Percentiles rank a stretch among this genome's conserved stretches.
Evolutionary conservation across 176 grass and related monocot species (phyloP).

Genomic region (Melocanna baccifera): DNA sequence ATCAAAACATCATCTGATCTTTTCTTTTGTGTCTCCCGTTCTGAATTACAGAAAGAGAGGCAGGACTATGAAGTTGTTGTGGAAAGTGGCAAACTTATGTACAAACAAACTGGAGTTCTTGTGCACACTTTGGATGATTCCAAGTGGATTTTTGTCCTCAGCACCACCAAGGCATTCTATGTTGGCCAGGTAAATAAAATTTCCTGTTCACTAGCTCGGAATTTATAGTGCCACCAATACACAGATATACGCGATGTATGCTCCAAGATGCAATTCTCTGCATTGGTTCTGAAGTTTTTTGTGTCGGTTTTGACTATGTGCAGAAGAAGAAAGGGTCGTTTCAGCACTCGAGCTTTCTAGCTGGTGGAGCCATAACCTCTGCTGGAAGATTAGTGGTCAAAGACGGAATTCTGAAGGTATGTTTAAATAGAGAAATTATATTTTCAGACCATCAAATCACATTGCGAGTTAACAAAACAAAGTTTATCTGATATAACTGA

Average conservation of each 20-base stretch:
- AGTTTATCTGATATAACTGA: conserved; percentile 16
- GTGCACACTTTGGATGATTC: conserved; percentile 69
- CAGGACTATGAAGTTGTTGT: conserved; percentile 73
- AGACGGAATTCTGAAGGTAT: conserved; percentile 74
- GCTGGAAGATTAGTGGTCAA: conserved; percentile 86
- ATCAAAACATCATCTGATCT: conserved; percentile 8
- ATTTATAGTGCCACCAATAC: neutral
- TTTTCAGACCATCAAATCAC: neutral
- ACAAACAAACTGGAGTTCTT: conserved; percentile 46
- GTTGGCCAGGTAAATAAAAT: conserved; percentile 73
- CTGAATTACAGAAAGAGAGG: conserved; percentile 72
- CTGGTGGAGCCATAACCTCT: conserved; percentile 77
- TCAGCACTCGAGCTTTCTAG: conserved; percentile 86
- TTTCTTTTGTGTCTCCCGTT: conserved; percentile 4
- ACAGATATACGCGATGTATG: neutral
- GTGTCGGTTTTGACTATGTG: neutral
- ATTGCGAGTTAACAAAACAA: neutral
- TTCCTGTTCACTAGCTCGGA: neutral
- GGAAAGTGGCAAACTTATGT: conserved; percentile 61
- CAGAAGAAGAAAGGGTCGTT: conserved; percentile 98
- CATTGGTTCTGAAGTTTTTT: conserved; percentile 19
- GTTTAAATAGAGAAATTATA: neutral
- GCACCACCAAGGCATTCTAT: conserved; percentile 64
- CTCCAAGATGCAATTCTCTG: neutral
- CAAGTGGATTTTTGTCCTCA: conserved; percentile 94